Base-by-base conservation (phyloP, 2,329 filamentous ascomycete species). In the Penicillium fuscoglaucum region DNA sequence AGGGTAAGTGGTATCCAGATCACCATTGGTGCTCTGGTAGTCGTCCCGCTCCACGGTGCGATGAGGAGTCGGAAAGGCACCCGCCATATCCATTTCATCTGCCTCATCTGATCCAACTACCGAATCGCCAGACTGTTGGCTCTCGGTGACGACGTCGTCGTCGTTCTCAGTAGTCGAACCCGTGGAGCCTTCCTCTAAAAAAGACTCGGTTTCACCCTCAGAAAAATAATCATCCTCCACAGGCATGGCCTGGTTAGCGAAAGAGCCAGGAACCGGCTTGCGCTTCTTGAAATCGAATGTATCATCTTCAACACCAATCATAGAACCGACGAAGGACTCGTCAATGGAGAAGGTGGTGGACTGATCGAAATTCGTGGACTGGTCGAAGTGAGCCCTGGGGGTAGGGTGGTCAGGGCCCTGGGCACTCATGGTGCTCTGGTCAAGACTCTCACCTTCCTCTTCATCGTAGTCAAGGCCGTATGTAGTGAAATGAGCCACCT, bases 401-500 rank as follows among this genome's bases (percentile, higher is more conserved):
- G 68, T 77, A 68, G 64, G 75, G 59, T 74, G 84, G 67, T 83
- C 80, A 70, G 79, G 81, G 64, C 75, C 79, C 66, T 45, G 33
- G 21, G 75, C 77, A 74, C 78, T 81, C 55, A 82, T 72, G 61
- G 77, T 78, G 74, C 80, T 83, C 69, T 81, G 78, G 57, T 77
- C 76, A 78, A 78, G 69, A 78, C 74, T 71, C 76, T 80, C 76
- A 61, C 82, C 80, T 66, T 85, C 85, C 8, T 81, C 82, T 8
- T 85, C 86, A 51, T 92, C 90, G 52, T 90, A 91, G 63, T 93
- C 89, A 54, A 98, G 82, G 41, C 90, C 93, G 71, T 99, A 99
- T 1, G 92, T 96, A 1, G 93, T 98, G 74, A 96, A 99, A 75
- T 99, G 95, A 69, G 93, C 87, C n/a, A 99, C 95, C 10, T 82